Percentiles rank a stretch among this genome's conserved stretches.
phyloP scores from a whole-genome alignment of 2,329 filamentous ascomycete species.

The Exophiala spinifera region DNA sequence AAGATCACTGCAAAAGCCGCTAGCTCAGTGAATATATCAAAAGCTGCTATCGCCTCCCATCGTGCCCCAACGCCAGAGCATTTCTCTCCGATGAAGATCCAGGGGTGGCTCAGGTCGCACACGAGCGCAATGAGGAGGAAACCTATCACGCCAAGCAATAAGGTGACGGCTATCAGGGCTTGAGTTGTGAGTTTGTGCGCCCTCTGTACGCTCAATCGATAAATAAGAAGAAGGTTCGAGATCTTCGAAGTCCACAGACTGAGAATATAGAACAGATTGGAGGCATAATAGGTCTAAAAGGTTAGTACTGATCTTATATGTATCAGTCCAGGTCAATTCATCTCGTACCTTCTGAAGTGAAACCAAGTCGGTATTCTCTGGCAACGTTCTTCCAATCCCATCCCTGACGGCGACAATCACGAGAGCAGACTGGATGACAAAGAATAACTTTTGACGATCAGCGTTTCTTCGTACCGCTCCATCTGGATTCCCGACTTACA shows the following conservation, averaged over 20 bases:
- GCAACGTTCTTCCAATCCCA: neutral
- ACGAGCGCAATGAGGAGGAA: neutral
- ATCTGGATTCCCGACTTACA: neutral
- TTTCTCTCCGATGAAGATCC: slow-evolving; percentile 1
- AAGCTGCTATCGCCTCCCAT: neutral
- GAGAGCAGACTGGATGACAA: neutral
- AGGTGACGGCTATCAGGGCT: neutral
- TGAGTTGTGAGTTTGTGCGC: neutral
- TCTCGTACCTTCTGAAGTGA: neutral
- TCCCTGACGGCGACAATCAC: neutral
- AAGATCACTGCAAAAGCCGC: neutral
- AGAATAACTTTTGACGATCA: neutral
- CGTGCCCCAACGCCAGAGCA: neutral
- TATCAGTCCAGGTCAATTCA: neutral
- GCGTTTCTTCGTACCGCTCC: neutral
- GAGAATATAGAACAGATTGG: slow-evolving; percentile 1
- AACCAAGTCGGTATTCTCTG: neutral
- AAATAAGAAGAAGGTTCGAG: neutral
- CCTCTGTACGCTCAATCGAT: neutral
- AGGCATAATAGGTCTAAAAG: neutral
- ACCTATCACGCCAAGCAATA: neutral
- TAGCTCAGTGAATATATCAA: slow-evolving; percentile 1
- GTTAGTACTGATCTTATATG: neutral
- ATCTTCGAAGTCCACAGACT: neutral
- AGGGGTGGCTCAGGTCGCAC: neutral